Conservation (phyloP, 2,329 filamentous ascomycete species). For the Parasarocladium wereldwijsianum region DNA sequence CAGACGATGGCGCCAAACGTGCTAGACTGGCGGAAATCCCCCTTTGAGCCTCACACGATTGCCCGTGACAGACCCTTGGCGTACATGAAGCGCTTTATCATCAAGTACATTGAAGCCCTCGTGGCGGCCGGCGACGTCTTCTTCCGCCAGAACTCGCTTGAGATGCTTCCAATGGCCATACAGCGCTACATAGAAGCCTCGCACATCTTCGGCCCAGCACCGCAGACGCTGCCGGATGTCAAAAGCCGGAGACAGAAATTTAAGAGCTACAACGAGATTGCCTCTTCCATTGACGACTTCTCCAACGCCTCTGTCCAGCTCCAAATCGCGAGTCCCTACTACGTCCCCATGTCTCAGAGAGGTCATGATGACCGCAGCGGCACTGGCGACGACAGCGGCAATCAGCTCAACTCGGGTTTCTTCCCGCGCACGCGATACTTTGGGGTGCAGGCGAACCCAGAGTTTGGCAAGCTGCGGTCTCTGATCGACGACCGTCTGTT, state of each 20-base stretch:
- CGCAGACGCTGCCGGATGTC: slow-evolving; percentile 1
- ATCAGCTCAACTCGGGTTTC: too few relatives aligned
- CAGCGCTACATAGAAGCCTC: slow-evolving; percentile 6
- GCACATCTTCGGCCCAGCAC: slow-evolving; percentile 6
- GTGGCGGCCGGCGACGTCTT: slow-evolving; percentile 6
- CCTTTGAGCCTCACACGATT: background rate
- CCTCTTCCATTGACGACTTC: too few relatives aligned
- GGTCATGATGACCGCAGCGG: too few relatives aligned
- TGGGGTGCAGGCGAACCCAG: slow-evolving; percentile 3
- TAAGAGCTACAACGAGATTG: background rate
- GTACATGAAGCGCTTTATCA: slow-evolving; percentile 1
- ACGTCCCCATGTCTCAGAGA: too few relatives aligned
- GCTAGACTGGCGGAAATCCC: too few relatives aligned
- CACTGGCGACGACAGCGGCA: too few relatives aligned
- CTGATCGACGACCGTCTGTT: slow-evolving; percentile 4
- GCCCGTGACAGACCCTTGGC: background rate
- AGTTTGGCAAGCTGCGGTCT: background rate
- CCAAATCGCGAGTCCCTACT: slow-evolving; percentile 2
- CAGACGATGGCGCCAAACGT: too few relatives aligned
- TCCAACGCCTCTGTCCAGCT: slow-evolving; percentile 3
- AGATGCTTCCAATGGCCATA: slow-evolving; percentile 6
- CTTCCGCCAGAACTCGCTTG: slow-evolving; percentile 6
- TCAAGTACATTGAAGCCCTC: slow-evolving; percentile 1
- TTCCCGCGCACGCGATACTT: slow-evolving; percentile 3
- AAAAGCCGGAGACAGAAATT: slow-evolving; percentile 3